These are phyloP conservation scores for Aspergillus kassunensis DNA, from an alignment of 495 filamentous ascomycete genomes.

Conservation along the genomic window DNA sequence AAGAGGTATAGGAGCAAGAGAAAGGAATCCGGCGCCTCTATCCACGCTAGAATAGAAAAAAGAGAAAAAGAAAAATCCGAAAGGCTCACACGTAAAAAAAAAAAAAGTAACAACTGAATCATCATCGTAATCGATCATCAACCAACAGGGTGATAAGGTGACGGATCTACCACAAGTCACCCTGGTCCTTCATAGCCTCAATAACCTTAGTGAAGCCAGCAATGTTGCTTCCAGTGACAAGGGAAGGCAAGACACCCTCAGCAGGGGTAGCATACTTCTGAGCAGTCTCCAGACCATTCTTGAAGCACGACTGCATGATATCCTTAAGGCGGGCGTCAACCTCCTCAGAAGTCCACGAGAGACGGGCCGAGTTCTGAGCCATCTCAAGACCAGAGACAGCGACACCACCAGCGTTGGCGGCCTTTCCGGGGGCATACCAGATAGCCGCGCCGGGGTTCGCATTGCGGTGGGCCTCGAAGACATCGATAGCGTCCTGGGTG, in stretches of 20 bases:
- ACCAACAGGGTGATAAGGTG: background rate
- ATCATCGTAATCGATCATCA: background rate
- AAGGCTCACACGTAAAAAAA: background rate
- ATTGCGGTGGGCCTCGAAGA: slow-evolving; percentile 80
- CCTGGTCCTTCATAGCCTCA: slow-evolving; percentile 90
- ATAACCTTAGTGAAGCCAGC: slow-evolving; percentile 97
- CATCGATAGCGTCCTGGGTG: slow-evolving; percentile 90
- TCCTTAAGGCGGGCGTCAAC: slow-evolving; percentile 87
- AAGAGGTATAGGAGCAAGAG: slow-evolving; percentile 10
- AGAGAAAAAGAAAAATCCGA: slow-evolving; percentile 20
- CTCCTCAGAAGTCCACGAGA: slow-evolving; percentile 82
- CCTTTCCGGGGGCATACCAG: slow-evolving; percentile 94
- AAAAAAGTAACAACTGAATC: background rate
- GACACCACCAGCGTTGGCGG: slow-evolving; percentile 96
- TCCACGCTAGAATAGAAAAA: slow-evolving; percentile 32
- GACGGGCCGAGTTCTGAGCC: slow-evolving; percentile 90
- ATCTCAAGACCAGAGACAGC: slow-evolving; percentile 98
- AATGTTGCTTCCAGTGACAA: slow-evolving; percentile 94
- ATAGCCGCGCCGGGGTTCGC: slow-evolving; percentile 67
- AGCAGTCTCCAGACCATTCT: slow-evolving; percentile 84
- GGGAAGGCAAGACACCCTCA: slow-evolving; percentile 80
- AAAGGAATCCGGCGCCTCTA: slow-evolving; percentile 40
- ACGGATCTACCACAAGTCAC: slow-evolving; percentile 82
- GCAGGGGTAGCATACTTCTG: slow-evolving; percentile 74
- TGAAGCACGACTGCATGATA: slow-evolving; percentile 94